These are phyloP conservation scores for Platanthera guangdongensis DNA, from an alignment of 106 monocot genomes.

Conservation along the genomic window DNA sequence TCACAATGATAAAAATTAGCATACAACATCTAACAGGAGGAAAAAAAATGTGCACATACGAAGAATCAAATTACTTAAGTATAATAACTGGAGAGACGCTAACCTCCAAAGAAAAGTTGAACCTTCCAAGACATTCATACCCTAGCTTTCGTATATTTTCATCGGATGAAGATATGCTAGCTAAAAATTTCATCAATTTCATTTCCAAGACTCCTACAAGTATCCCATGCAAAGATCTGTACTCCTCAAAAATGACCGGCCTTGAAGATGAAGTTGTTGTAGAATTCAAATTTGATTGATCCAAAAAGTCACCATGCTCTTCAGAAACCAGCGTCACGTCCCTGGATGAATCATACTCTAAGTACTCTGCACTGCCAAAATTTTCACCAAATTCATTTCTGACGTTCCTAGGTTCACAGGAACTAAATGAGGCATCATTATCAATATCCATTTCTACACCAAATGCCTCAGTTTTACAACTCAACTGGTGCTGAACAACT, in stretches of 20 bases:
- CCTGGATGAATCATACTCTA: constrained; percentile 10
- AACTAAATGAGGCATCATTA: constrained; percentile 21
- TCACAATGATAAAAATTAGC: neutral
- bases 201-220: neutral
- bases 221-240: constrained; percentile 9
- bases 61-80: neutral
- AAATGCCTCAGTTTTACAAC: constrained; percentile 22
- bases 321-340: constrained; percentile 12
- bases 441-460: constrained; percentile 16
- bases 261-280: neutral
- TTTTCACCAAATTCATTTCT: constrained; percentile 19
- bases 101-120: constrained; percentile 66
- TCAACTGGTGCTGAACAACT: constrained; percentile 28
- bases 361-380: constrained; percentile 7
- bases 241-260: constrained; percentile 4
- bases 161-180: constrained; percentile 76
- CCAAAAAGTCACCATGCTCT: constrained; percentile 10
- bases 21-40: neutral
- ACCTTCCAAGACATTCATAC: constrained; percentile 63
- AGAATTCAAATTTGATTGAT: constrained; percentile 9
- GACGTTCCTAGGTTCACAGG: constrained; percentile 15
- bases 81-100: neutral
- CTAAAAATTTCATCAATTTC: neutral
- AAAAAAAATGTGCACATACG: neutral
- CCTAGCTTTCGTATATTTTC: constrained; percentile 66